phyloP scores from a whole-genome alignment of 2,329 filamentous ascomycete species.

The Tolypocladium cylindrosporum region DNA sequence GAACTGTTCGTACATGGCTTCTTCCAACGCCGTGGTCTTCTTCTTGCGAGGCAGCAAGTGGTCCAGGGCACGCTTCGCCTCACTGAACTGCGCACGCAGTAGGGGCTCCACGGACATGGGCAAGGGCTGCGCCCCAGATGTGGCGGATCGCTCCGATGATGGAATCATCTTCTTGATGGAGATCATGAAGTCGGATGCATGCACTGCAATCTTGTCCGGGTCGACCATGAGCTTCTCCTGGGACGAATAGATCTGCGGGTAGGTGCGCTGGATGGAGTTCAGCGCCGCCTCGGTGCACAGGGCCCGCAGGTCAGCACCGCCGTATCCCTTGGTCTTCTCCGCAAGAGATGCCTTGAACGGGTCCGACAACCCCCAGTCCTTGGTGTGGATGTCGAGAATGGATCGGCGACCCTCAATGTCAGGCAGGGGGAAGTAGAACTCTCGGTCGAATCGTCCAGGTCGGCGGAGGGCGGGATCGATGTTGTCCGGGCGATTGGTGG shows the following conservation, averaged over 20 bases:
- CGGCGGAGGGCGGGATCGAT: conserved; percentile 92
- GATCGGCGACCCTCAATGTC: conserved; percentile 68
- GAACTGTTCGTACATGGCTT: conserved; percentile 85
- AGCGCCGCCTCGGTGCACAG: conserved; percentile 92
- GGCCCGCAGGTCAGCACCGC: conserved; percentile 87
- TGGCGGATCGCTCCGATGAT: conserved; percentile 82
- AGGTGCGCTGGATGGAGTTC: conserved; percentile 90
- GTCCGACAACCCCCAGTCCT: conserved; percentile 76
- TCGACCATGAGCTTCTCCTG: conserved; percentile 85
- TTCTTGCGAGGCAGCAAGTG: conserved; percentile 76
- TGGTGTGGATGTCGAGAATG: conserved; percentile 92
- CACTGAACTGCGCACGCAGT: conserved; percentile 58
- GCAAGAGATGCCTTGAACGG: conserved; percentile 77
- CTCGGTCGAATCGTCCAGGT: conserved; percentile 89
- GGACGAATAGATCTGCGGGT: conserved; percentile 90
- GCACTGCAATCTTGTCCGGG: conserved; percentile 71
- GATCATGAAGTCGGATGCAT: conserved; percentile 93
- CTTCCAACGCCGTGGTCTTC: conserved; percentile 79
- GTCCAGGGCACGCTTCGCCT: conserved; percentile 62
- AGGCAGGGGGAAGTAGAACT: conserved; percentile 95
- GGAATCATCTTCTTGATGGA: conserved; percentile 94
- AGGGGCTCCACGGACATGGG: conserved; percentile 74
- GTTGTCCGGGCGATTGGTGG: conserved; percentile 94
- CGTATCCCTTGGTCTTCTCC: conserved; percentile 88
- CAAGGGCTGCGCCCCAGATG: conserved; percentile 73